Conservation (phyloP, 2,329 filamentous ascomycete species). For the Colletotrichum spinosum region DNA sequence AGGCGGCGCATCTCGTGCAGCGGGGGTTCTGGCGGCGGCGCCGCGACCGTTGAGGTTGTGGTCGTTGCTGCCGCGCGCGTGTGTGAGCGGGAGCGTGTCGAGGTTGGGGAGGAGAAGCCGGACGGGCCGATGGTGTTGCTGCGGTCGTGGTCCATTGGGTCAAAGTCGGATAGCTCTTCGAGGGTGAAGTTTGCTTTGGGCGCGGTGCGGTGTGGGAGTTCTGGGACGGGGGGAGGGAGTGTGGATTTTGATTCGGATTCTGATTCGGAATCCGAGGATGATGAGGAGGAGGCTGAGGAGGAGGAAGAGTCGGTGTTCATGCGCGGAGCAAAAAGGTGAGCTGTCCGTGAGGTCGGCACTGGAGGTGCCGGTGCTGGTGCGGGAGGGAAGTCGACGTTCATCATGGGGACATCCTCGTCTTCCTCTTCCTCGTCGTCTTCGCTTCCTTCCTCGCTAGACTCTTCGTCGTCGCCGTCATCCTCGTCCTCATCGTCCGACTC, state of each 20-base stretch:
- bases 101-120: conserved; percentile 58
- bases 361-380: conserved; percentile 24
- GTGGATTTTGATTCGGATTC: conserved; percentile 40
- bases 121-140: conserved; percentile 56
- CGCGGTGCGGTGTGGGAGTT: background rate
- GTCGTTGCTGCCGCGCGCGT: background rate
- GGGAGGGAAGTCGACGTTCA: background rate
- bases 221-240: conserved; percentile 30
- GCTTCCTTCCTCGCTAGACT: conserved; percentile 18
- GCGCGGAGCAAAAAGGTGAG: background rate
- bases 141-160: conserved; percentile 56
- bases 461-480: conserved; percentile 21
- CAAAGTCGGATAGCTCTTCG: conserved; percentile 59
- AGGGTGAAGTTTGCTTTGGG: conserved; percentile 49
- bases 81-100: conserved; percentile 54
- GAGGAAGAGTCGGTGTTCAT: conserved; percentile 25
- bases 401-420: conserved; percentile 30
- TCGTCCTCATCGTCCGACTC: conserved; percentile 23
- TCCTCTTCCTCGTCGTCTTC: conserved; percentile 28
- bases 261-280: conserved; percentile 20
- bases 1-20: conserved; percentile 57
- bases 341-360: conserved; percentile 10
- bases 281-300: conserved; percentile 10
- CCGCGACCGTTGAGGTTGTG: conserved; percentile 6
- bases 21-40: conserved; percentile 51